A percentile compares a stretch with the other conserved stretches of the same genome.
phyloP scores from a whole-genome alignment of 805 yeast species.

The Barnettozyma botsteinii region DNA sequence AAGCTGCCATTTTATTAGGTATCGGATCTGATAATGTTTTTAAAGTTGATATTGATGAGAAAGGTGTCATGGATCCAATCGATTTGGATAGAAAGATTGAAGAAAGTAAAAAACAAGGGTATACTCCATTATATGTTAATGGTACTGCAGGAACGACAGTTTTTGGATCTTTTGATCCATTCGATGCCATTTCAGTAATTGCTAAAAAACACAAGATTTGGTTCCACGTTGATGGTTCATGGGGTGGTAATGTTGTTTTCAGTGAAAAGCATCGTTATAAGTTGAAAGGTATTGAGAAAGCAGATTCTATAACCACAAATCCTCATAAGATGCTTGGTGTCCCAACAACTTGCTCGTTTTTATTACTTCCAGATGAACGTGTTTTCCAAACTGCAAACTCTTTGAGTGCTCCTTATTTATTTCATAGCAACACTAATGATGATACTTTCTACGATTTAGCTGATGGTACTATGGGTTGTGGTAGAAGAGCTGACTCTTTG shows the following conservation, averaged over 20 bases:
- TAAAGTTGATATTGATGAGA: conserved; percentile 50
- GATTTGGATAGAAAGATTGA: conserved; percentile 42
- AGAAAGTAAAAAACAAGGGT: conserved; percentile 45
- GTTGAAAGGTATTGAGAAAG: conserved; percentile 56
- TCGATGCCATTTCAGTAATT: conserved; percentile 46
- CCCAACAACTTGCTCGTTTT: conserved; percentile 69
- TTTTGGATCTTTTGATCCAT: conserved; percentile 74
- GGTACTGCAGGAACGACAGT: conserved; percentile 91
- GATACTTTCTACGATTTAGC: conserved; percentile 68
- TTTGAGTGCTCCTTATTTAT: conserved; percentile 71
- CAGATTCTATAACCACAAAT: conserved; percentile 72
- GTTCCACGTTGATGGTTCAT: conserved; percentile 85
- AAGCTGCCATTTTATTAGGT: conserved; percentile 74
- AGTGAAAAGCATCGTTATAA: conserved; percentile 40
- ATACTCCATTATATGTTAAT: conserved; percentile 66
- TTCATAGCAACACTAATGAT: conserved; percentile 51
- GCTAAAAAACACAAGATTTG: conserved; percentile 54
- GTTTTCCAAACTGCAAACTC: conserved; percentile 70
- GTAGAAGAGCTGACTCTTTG: conserved; percentile 76
- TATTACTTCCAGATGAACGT: conserved; percentile 63
- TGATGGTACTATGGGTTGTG: conserved; percentile 91
- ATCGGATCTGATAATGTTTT: conserved; percentile 58
- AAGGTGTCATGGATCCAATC: conserved; percentile 51
- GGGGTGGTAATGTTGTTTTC: conserved; percentile 86
- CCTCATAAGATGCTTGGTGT: conserved; percentile 91